Evolutionary conservation across 2,329 filamentous ascomycete species (phyloP).

Genomic region (Teratosphaeria gauchensis): DNA sequence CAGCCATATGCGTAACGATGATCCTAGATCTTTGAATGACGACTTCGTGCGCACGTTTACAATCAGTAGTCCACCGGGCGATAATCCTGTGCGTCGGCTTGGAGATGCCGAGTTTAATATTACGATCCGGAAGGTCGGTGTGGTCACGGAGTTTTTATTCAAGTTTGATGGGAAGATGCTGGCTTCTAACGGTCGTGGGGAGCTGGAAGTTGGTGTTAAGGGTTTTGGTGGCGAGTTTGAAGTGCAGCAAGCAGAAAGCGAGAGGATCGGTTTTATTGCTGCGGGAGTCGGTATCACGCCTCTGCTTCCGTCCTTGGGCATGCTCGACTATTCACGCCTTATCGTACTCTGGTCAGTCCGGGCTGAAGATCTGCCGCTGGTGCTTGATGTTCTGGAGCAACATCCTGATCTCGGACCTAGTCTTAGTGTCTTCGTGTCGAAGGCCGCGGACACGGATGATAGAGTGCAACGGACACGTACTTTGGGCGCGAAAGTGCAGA

Average conservation of each 20-base stretch:
- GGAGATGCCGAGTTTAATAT: constrained; percentile 53
- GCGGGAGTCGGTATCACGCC: constrained; percentile 80
- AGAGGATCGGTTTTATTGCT: constrained; percentile 55
- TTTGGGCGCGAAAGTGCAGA: too few relatives aligned
- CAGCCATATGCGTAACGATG: constrained; percentile 72
- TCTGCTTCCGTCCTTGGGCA: constrained; percentile 46
- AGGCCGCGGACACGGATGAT: constrained; percentile 7
- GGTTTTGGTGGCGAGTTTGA: constrained; percentile 60
- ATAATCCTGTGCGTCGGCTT: constrained; percentile 14
- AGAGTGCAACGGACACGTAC: too few relatives aligned
- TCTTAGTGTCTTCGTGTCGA: constrained; percentile 57
- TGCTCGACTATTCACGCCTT: constrained; percentile 34
- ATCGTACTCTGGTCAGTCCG: constrained; percentile 60
- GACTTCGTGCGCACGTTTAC: constrained; percentile 80
- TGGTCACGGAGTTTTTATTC: constrained; percentile 58
- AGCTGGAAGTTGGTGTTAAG: constrained; percentile 55
- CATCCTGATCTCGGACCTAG: constrained; percentile 43
- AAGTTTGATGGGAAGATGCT: constrained; percentile 19
- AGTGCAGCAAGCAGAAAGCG: constrained; percentile 24
- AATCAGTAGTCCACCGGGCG: constrained; percentile 51
- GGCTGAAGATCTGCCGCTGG: constrained; percentile 52
- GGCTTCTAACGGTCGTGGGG: constrained; percentile 30
- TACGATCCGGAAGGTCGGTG: constrained; percentile 59
- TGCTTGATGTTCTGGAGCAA: constrained; percentile 47
- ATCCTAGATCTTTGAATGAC: constrained; percentile 72